Base-by-base conservation (phyloP, 345 rosid species). In the Kandelia obovata region DNA sequence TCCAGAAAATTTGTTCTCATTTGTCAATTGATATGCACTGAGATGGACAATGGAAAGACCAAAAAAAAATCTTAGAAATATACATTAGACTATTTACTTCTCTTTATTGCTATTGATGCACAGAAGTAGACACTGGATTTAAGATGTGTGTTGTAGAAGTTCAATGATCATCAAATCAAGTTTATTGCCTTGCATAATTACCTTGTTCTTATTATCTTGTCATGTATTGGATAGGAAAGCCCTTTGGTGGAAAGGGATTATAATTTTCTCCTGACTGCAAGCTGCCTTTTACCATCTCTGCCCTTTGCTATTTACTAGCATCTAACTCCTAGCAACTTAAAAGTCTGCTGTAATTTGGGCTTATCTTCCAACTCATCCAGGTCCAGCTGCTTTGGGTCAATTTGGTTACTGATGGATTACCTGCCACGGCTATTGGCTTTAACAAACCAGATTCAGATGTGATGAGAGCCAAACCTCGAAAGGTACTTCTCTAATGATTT, bases 381-480 rank as follows among this genome's bases (percentile, higher is more conserved):
- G 99, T 95, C 82, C 99, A 95, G 79, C 87, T 95, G 73, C 81
- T 95, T 49, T 95, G 99, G 99, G 99, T 95, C 78, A 95, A 95
- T 83, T 82, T 95, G 84, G 99, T 95, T 35, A 95, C 98, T 21
- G 99, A 95, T 85, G 99, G 99, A 62, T 79, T 95, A 83, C 99
- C 99, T 77, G 99, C 99, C 78, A 92, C 98, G 74, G 99, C 99
- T 73, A 95, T 95, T 83, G 98, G 98, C 64, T 92, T 95, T 71
- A 95, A 95, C 71, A 92, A 90, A 85, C 99, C 89, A 84, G 99
- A 95, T 70, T 85, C 90, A 27, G 98, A 95, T 73, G 98, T 95
- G 68, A 95, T 95, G 99, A 95, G 85, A 82, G 89, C 87, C 47
- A 92, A 92, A 81, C 99, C 99, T 72, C 96, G 99, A 67, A 90